Evolutionary conservation across 352 stramenopile species (phyloP).

Genomic region (Pythium aristosporum): DNA sequence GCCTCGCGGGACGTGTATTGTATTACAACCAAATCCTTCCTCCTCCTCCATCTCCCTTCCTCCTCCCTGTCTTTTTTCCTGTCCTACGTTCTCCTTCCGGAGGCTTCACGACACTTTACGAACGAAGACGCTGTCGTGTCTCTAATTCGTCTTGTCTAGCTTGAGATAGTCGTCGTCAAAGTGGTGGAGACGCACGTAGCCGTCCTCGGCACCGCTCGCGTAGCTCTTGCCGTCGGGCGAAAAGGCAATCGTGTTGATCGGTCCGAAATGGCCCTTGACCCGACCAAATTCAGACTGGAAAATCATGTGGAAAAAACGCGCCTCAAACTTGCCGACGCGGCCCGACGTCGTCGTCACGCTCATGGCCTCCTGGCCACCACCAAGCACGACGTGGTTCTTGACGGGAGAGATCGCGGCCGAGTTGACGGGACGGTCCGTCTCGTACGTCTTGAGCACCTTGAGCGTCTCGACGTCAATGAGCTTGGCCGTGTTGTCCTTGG

Average conservation of each 20-base stretch:
- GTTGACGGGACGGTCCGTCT: slow-evolving; percentile 98
- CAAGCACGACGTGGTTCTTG: slow-evolving; percentile 95
- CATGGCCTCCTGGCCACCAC: slow-evolving; percentile 98
- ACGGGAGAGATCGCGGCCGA: slow-evolving; percentile 96
- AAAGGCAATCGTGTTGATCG: slow-evolving; percentile 99
- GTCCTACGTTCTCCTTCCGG: not conserved
- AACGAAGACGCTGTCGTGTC: no score
- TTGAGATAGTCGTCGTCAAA: slow-evolving; percentile 98
- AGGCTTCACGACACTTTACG: not conserved
- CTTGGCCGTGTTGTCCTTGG: slow-evolving; percentile 97
- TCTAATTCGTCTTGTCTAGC: slow-evolving; percentile 41
- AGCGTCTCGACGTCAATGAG: slow-evolving; percentile 95
- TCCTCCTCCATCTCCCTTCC: slow-evolving; percentile 2
- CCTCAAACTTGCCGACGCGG: slow-evolving; percentile 93
- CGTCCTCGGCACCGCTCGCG: slow-evolving; percentile 98
- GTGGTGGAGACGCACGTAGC: slow-evolving; percentile 97
- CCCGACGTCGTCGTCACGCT: slow-evolving; percentile 96
- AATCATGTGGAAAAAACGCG: slow-evolving; percentile 98
- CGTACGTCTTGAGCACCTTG: slow-evolving; percentile 97
- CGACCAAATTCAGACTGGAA: slow-evolving; percentile 98
- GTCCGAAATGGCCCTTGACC: slow-evolving; percentile 99
- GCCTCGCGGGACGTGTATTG: slow-evolving; percentile 14
- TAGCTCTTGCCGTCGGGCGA: slow-evolving; percentile 98
- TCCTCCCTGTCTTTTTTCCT: not conserved
- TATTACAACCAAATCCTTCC: slow-evolving; percentile 20